Conservation (phyloP, 2,329 filamentous ascomycete species). For the Aspergillus piperis region DNA sequence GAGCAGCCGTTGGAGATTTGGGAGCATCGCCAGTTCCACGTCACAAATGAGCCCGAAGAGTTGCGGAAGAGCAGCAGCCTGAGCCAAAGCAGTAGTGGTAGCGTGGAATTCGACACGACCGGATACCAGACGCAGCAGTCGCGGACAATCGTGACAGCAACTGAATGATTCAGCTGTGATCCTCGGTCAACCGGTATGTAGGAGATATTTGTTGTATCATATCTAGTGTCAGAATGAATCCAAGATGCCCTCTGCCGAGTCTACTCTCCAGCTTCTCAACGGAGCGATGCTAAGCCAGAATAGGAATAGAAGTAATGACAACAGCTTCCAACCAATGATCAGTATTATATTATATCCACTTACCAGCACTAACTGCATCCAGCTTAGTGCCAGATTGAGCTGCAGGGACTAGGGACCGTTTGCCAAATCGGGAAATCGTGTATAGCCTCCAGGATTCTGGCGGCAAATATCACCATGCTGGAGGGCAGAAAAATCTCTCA, state of each 20-base stretch:
- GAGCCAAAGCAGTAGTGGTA: conserved; percentile 4
- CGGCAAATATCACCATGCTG: too few species aligned
- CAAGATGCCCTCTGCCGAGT: too few species aligned
- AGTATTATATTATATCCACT: too few species aligned
- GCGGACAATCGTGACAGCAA: conserved; percentile 1
- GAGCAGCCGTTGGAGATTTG: conserved; percentile 21
- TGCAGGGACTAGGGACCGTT: conserved; percentile 4
- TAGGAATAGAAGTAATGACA: not conserved
- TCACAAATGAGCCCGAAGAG: conserved; percentile 19
- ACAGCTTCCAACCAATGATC: not conserved
- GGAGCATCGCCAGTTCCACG: conserved; percentile 22
- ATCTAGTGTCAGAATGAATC: not conserved
- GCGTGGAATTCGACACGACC: conserved; percentile 7
- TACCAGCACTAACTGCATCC: not conserved
- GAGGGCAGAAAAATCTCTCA: not conserved
- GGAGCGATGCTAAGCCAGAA: not conserved
- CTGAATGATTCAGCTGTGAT: not conserved
- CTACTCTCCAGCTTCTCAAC: too few species aligned
- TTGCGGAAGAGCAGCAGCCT: conserved; percentile 1
- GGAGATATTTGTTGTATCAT: not conserved
- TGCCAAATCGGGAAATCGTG: conserved; percentile 3
- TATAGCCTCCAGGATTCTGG: not conserved
- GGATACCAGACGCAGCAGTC: not conserved
- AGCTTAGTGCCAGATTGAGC: not conserved
- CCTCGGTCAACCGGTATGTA: too few species aligned